Evolutionary conservation across 495 filamentous ascomycete genomes (phyloP).

Genomic region (Articulospora tetracladia): DNA sequence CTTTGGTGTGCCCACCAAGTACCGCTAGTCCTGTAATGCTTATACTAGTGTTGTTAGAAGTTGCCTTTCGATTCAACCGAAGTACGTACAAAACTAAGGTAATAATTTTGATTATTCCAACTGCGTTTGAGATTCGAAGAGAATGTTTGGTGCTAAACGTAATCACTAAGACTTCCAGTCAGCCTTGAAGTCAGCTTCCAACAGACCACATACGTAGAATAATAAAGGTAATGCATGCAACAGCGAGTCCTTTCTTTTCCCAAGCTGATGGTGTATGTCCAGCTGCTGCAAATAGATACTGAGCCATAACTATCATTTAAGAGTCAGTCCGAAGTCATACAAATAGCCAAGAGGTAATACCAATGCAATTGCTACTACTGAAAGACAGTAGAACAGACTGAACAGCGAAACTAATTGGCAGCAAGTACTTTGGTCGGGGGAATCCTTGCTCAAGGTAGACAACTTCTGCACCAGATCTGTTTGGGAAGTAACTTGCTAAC

Average conservation of each 20-base stretch:
- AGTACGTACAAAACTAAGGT: slow-evolving; percentile 43
- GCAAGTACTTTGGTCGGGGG: slow-evolving; percentile 56
- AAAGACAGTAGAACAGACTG: slow-evolving; percentile 58
- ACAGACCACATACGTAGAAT: slow-evolving; percentile 34
- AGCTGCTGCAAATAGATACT: slow-evolving; percentile 52
- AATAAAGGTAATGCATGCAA: slow-evolving; percentile 55
- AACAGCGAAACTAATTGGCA: slow-evolving; percentile 57
- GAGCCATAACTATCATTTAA: slow-evolving; percentile 38
- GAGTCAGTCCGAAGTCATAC: not conserved
- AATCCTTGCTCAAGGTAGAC: slow-evolving; percentile 66
- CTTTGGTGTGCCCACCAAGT: slow-evolving; percentile 51
- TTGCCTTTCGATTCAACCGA: not conserved
- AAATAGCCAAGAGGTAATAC: slow-evolving; percentile 19
- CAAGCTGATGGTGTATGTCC: slow-evolving; percentile 45
- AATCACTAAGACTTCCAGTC: slow-evolving; percentile 31
- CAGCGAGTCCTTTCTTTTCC: slow-evolving; percentile 60
- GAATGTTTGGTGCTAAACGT: slow-evolving; percentile 52
- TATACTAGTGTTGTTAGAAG: slow-evolving; percentile 28
- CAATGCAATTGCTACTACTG: slow-evolving; percentile 59
- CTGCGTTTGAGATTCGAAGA: slow-evolving; percentile 47
- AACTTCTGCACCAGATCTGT: slow-evolving; percentile 60
- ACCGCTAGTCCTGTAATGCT: slow-evolving; percentile 57
- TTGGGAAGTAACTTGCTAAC: slow-evolving; percentile 58
- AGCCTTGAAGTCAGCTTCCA: not conserved
- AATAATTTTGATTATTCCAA: slow-evolving; percentile 53